Evolutionary conservation across 306 rosid genomes (phyloP).

Genomic region (Vachellia pachyceras): DNA sequence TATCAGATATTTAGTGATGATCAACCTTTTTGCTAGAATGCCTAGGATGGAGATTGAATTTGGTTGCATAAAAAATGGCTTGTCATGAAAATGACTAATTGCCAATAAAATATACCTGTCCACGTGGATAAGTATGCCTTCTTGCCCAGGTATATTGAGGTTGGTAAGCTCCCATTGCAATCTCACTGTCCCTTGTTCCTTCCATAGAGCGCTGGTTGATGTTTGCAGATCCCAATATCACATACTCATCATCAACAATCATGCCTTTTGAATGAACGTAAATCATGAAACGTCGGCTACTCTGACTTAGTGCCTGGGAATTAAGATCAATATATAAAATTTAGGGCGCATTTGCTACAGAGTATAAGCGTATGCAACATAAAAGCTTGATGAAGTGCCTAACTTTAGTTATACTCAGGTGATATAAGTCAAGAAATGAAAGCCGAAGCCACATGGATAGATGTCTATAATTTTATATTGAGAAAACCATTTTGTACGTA

Average conservation of each 20-base stretch:
- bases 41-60: slow-evolving; percentile 1
- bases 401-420: slow-evolving; percentile 1
- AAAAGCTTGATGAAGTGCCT: slow-evolving; percentile 2
- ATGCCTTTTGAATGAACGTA: slow-evolving; percentile 99
- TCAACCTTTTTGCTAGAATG: slow-evolving; percentile 17
- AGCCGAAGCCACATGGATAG: neutral
- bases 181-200: slow-evolving; percentile 99
- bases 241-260: slow-evolving; percentile 94
- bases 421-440: slow-evolving; percentile 11
- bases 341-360: slow-evolving; percentile 3
- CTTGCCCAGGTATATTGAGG: slow-evolving; percentile 87
- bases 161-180: slow-evolving; percentile 97
- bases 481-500: too few species aligned
- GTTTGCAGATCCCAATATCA: slow-evolving; percentile 94
- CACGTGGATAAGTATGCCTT: slow-evolving; percentile 61
- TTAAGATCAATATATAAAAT: slow-evolving; percentile 39
- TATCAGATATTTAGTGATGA: neutral
- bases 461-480: slow-evolving; percentile 2
- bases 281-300: slow-evolving; percentile 87
- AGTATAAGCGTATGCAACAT: neutral
- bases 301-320: slow-evolving; percentile 73
- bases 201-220: slow-evolving; percentile 99
- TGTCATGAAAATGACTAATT: slow-evolving; percentile 20
- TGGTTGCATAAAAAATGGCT: slow-evolving; percentile 9
- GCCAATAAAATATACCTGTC: slow-evolving; percentile 62